These are phyloP conservation scores for Seminavis robusta DNA, from an alignment of 108 stramenopile species.

Conservation along the genomic window DNA sequence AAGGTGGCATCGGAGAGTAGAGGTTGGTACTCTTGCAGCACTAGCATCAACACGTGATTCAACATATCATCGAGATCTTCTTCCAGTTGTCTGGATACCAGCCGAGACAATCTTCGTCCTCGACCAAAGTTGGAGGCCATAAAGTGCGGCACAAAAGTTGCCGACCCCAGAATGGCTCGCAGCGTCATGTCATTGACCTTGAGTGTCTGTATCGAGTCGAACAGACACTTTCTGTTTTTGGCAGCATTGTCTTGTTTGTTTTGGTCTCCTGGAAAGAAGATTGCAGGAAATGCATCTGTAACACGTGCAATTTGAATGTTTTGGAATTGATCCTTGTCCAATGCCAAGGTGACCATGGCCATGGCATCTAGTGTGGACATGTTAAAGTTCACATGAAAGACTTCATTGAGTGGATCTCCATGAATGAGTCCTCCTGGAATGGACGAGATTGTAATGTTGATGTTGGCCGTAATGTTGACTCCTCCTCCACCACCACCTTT, in stretches of 20 bases:
- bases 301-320: no score
- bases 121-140: no score
- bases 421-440: no score
- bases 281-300: neutral
- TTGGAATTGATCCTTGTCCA: neutral
- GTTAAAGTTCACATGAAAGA: neutral
- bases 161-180: no score
- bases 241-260: neutral
- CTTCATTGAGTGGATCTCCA: neutral
- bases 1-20: constrained; percentile 24
- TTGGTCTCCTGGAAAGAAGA: neutral
- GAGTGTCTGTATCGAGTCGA: neutral
- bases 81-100: neutral
- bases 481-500: no score
- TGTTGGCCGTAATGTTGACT: no score
- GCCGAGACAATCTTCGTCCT: no score
- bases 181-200: no score
- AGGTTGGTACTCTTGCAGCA: constrained; percentile 31
- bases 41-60: constrained; percentile 30
- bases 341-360: neutral
- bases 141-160: no score
- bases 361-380: neutral
- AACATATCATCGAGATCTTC: constrained; percentile 53
- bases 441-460: no score
- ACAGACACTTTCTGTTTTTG: neutral